These are phyloP conservation scores for Alternaria burnsii DNA, from an alignment of 2,329 filamentous ascomycete genomes.

Conservation along the genomic window DNA sequence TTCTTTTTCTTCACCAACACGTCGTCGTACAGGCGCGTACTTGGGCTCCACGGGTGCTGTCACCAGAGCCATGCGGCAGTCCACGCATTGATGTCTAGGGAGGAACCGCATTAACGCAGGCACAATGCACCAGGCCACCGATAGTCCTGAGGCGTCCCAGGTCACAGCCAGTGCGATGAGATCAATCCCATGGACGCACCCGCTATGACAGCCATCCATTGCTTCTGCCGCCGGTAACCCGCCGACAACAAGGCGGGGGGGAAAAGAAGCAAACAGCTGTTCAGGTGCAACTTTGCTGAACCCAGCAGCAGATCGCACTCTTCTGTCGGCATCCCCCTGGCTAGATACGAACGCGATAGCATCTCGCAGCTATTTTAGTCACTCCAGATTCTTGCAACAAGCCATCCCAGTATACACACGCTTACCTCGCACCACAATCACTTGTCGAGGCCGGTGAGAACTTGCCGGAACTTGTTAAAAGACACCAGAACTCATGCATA, in stretches of 20 bases:
- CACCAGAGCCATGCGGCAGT: background rate
- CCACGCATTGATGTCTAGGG: background rate
- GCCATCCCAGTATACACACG: background rate
- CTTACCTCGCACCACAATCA: background rate
- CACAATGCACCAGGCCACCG: slow-evolving; percentile 17
- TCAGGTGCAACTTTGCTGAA: background rate
- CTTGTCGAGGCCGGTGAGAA: background rate
- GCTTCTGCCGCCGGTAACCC: slow-evolving; percentile 11
- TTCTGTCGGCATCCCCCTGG: background rate
- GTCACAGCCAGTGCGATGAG: slow-evolving; percentile 13
- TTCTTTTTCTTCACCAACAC: background rate
- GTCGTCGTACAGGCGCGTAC: background rate
- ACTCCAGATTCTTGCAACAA: background rate
- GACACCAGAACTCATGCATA: background rate
- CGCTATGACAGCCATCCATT: slow-evolving; percentile 1
- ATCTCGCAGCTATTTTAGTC: background rate
- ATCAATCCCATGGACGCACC: background rate
- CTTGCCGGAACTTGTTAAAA: background rate
- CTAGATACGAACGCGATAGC: background rate
- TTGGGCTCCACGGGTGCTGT: background rate
- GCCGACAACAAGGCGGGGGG: slow-evolving; percentile 4
- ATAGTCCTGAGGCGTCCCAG: slow-evolving; percentile 11
- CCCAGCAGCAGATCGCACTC: background rate
- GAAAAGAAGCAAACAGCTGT: slow-evolving; percentile 13
- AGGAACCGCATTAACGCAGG: slow-evolving; percentile 15